Base-by-base conservation (phyloP, 306 rosid genomes). In the Argentina anserina region DNA sequence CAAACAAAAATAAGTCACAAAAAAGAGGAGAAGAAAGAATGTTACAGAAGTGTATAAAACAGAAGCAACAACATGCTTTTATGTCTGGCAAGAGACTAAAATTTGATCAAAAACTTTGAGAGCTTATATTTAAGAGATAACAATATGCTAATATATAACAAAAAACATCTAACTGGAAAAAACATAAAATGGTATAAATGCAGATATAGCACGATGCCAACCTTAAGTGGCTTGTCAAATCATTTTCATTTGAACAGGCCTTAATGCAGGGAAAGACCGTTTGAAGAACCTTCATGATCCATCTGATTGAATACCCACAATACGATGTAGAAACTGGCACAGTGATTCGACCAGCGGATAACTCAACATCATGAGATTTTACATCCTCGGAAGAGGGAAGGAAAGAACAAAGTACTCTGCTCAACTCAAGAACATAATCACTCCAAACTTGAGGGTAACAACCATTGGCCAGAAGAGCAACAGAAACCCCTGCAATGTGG, bases 331-430 rank as follows among this genome's bases (percentile, higher is more conserved):
- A 88, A 73, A 86, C 78, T 36, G 92, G 85, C 65, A 79, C 75
- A 64, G 90, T 26, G 60, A 81, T 75, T 71, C 79, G 94, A 80
- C 88, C 86, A 80, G 92, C 67, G 75, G 90, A 81, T 76, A 71
- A 31, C 78, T 83, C 89, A 37, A 81, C 73, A 67, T 80, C 42
- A 73, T 74, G 83, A 85, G 87, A 79, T 80, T 85, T 85, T 76
- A 83, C 71, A 52, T 83, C 85, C 79, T 87, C 94, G 0, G 88
- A 82, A 74, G 80, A 76, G 80, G 89, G 79, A 71, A 89, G 93
- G 85, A 94, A 94, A 75, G 99, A 89, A 86, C 99, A 91, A 53
- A 94, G 93, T 76, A 86, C 82, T 69, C 78, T 71, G 86, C 89
- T 86, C 92, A 94, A 73, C 85, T 67, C 85, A 69, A 80, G 71